Evolutionary conservation across 768 basidiomycete genomes (phyloP).

Genomic region (Macrolepiota albuminosa): DNA sequence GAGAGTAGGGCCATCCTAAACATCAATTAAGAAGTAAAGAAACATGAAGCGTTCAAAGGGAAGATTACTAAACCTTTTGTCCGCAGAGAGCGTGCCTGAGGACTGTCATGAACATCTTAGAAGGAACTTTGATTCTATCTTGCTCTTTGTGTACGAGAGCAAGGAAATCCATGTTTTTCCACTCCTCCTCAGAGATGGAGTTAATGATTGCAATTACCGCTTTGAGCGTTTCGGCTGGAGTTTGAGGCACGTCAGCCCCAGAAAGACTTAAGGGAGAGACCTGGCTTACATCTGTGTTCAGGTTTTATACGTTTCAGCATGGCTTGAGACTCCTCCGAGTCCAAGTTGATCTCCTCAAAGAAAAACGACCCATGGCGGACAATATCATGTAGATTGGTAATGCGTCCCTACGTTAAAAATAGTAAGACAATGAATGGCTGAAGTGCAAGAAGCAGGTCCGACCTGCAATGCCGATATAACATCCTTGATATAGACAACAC

Average conservation of each 20-base stretch:
- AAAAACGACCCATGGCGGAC: conserved; percentile 67
- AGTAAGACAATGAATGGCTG: not conserved
- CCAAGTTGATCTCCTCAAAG: conserved; percentile 66
- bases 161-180: conserved; percentile 33
- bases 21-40: not conserved
- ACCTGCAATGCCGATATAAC: conserved; percentile 65
- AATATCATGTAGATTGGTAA: conserved; percentile 69
- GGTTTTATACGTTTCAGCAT: conserved; percentile 43
- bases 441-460: not conserved
- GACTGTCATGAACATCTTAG: conserved; percentile 62
- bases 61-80: conserved; percentile 54
- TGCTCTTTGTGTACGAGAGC: conserved; percentile 41
- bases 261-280: conserved; percentile 1
- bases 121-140: conserved; percentile 28
- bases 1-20: conserved; percentile 45
- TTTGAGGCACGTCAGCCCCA: not conserved
- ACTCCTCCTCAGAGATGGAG: conserved; percentile 26
- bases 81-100: conserved; percentile 79
- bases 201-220: conserved; percentile 26
- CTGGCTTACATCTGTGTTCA: conserved; percentile 38
- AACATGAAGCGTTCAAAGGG: not conserved
- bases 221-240: conserved; percentile 28
- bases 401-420: conserved; percentile 47
- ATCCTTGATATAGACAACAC: conserved; percentile 53
- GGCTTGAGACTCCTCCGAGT: conserved; percentile 45